phyloP scores from a whole-genome alignment of 2,329 filamentous ascomycete species.

The Arthrobotrys conoides region DNA sequence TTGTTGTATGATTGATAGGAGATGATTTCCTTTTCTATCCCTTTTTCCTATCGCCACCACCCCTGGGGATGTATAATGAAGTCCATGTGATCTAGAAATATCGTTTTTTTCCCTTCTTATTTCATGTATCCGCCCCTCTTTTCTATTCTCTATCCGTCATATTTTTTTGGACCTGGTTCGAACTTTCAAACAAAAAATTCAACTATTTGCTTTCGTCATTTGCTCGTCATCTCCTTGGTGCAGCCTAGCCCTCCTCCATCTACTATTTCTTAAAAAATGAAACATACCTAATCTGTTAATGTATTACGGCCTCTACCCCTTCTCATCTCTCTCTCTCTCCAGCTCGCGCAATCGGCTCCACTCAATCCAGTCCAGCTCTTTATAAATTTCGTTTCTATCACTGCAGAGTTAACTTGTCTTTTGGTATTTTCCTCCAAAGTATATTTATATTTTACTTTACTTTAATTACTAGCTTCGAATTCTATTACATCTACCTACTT shows the following conservation, averaged over 20 bases:
- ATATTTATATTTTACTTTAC: too few species aligned
- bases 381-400: not conserved
- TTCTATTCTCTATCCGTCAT: constrained; percentile 4
- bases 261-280: constrained; percentile 19
- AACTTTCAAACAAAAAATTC: constrained; percentile 33
- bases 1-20: constrained; percentile 53
- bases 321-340: not conserved
- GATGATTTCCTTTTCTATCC: constrained; percentile 7
- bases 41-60: not conserved
- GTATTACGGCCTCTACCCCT: constrained; percentile 5
- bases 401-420: not conserved
- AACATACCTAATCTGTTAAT: constrained; percentile 27
- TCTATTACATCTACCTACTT: not conserved
- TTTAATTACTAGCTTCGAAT: not conserved
- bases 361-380: not conserved
- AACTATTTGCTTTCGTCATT: constrained; percentile 23
- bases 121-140: not conserved
- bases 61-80: constrained; percentile 58
- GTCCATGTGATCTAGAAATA: constrained; percentile 56
- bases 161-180: constrained; percentile 14
- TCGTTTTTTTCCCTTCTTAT: constrained; percentile 13
- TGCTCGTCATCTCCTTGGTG: constrained; percentile 17
- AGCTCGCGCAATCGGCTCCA: not conserved
- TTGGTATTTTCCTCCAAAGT: not conserved
- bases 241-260: not conserved